These are phyloP conservation scores for Stagonosporopsis vannaccii DNA, from an alignment of 2,329 filamentous ascomycete species.

Conservation along the genomic window DNA sequence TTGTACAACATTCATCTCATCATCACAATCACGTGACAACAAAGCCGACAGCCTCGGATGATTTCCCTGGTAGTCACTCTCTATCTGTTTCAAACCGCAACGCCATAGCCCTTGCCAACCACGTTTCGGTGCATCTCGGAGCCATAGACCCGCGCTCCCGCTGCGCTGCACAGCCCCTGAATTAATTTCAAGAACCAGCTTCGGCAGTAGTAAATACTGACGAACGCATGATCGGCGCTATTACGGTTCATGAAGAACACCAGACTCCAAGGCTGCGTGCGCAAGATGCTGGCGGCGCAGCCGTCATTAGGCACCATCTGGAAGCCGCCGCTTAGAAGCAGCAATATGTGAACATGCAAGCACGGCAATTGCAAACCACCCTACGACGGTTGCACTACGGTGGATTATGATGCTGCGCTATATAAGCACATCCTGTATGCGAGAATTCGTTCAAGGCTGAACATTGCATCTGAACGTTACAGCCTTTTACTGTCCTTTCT, in stretches of 20 bases:
- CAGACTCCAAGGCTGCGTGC: background rate
- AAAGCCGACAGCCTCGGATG: slow-evolving; percentile 3
- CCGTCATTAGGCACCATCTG: background rate
- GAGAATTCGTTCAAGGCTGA: background rate
- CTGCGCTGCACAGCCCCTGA: slow-evolving; percentile 10
- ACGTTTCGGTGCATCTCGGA: slow-evolving; percentile 5
- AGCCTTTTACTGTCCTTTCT: background rate
- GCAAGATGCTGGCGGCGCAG: background rate
- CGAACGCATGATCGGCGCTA: slow-evolving; percentile 7
- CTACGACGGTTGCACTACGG: slow-evolving; percentile 7
- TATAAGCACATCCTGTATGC: slow-evolving; percentile 1
- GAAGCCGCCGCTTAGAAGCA: background rate
- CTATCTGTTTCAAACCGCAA: background rate
- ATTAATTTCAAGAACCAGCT: slow-evolving; percentile 5
- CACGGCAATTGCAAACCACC: slow-evolving; percentile 1
- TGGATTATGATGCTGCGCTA: slow-evolving; percentile 1
- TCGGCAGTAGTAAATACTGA: slow-evolving; percentile 5
- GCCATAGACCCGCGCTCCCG: background rate
- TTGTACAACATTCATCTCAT: background rate
- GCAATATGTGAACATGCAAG: no score
- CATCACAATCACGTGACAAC: background rate
- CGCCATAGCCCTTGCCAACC: background rate
- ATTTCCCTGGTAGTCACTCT: background rate
- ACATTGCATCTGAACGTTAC: background rate
- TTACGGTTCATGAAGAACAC: slow-evolving; percentile 1